Evolutionary conservation across 192 early-diverging fungal species (phyloP).

Genomic region (Phlyctochytrium planicorne): DNA sequence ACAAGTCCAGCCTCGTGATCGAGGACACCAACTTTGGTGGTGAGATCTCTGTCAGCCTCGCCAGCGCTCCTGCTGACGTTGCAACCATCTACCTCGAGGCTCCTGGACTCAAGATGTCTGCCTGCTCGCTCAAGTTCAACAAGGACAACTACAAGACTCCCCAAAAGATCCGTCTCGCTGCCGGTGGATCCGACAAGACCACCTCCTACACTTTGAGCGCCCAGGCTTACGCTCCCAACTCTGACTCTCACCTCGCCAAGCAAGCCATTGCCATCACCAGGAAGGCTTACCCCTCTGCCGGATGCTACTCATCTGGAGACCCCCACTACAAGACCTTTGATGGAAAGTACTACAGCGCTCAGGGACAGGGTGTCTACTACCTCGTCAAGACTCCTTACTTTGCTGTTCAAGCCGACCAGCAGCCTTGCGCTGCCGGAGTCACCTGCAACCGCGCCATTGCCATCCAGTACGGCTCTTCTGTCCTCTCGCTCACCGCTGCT

Average conservation of each 20-base stretch:
- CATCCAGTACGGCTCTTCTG: background rate
- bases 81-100: background rate
- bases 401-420: background rate
- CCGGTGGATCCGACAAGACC: background rate
- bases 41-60: background rate
- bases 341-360: background rate
- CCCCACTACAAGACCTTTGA: background rate
- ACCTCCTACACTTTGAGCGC: background rate
- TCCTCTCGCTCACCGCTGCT: background rate
- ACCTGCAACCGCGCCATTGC: constrained; percentile 4
- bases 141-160: background rate
- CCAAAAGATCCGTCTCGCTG: background rate
- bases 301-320: background rate
- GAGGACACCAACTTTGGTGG: background rate
- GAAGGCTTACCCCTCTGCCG: background rate
- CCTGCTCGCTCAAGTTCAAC: background rate
- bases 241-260: background rate
- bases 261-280: background rate
- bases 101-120: background rate
- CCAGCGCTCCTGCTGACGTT: background rate
- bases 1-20: background rate
- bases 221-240: background rate
- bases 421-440: constrained; percentile 1
- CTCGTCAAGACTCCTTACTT: background rate
- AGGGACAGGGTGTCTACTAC: background rate